A percentile compares a stretch with the other conserved stretches of the same genome.
phyloP scores from a whole-genome alignment of 257 asterid genomes.

The Echites panduratus region DNA sequence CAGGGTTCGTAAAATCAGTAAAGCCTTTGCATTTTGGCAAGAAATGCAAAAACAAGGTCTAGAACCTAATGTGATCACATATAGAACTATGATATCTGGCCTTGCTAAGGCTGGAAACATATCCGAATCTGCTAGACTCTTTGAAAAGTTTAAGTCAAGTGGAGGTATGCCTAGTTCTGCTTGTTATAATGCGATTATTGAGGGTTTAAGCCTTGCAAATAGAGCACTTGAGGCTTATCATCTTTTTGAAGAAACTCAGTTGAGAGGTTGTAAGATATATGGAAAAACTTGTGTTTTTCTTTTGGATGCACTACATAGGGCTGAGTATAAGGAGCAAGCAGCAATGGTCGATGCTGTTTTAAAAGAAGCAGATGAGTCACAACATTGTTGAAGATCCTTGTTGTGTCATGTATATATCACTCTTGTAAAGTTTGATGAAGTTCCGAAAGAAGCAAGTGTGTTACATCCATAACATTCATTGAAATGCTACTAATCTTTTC shows the following conservation, averaged over 20 bases:
- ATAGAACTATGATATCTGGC: constrained; percentile 75
- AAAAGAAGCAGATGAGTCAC: constrained; percentile 63
- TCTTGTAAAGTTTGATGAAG: neutral
- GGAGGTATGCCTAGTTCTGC: constrained; percentile 81
- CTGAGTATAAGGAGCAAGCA: constrained; percentile 78
- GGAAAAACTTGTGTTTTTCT: constrained; percentile 74
- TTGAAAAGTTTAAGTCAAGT: constrained; percentile 49
- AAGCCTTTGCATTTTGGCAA: constrained; percentile 90
- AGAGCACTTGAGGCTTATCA: constrained; percentile 67
- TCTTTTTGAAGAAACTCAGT: constrained; percentile 67
- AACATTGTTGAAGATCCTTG: constrained; percentile 58
- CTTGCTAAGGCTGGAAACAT: constrained; percentile 86
- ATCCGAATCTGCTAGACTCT: constrained; percentile 57
- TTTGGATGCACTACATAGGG: constrained; percentile 74
- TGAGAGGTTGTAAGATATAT: constrained; percentile 53
- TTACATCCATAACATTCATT: neutral
- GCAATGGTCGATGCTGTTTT: constrained; percentile 74
- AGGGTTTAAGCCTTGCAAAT: constrained; percentile 66
- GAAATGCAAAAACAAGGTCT: constrained; percentile 82
- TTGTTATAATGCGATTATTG: constrained; percentile 71
- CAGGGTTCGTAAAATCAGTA: constrained; percentile 68
- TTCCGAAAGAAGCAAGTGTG: neutral
- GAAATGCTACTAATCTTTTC: neutral
- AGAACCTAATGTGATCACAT: constrained; percentile 60
- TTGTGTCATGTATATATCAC: constrained; percentile 2